These are phyloP conservation scores for Punctularia strigosozonata DNA, from an alignment of 768 basidiomycete genomes.

Conservation along the genomic window DNA sequence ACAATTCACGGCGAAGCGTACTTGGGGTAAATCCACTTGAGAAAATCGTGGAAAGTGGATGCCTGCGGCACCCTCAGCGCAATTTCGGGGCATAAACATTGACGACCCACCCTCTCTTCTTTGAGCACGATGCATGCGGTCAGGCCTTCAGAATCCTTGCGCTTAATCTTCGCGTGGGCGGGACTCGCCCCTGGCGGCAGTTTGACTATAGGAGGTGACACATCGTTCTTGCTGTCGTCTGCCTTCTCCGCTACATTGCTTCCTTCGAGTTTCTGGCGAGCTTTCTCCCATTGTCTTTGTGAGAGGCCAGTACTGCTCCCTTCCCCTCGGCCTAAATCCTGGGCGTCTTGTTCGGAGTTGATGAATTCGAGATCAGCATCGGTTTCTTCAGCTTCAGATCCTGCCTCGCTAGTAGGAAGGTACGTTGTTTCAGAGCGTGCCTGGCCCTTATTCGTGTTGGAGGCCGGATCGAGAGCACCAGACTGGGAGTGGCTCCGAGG, in stretches of 20 bases:
- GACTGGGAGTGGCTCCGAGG: too few species aligned
- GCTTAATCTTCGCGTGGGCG: conserved; percentile 7
- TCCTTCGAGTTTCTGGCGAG: conserved; percentile 2
- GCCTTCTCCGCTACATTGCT: conserved; percentile 13
- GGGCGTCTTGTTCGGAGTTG: conserved; percentile 29
- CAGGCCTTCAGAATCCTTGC: conserved; percentile 8
- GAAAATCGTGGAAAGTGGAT: conserved; percentile 82
- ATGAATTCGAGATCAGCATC: too few species aligned
- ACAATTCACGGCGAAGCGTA: conserved; percentile 23
- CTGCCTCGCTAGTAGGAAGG: too few species aligned
- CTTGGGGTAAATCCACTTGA: conserved; percentile 92
- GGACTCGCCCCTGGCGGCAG: conserved; percentile 5
- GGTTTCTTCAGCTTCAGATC: too few species aligned
- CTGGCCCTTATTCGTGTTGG: too few species aligned
- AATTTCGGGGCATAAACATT: conserved; percentile 1
- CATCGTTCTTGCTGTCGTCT: conserved; percentile 37
- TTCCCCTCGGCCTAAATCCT: conserved; percentile 11
- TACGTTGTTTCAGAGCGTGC: too few species aligned
- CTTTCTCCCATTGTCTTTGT: conserved; percentile 8
- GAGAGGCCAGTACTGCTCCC: conserved; percentile 15
- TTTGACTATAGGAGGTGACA: conserved; percentile 47
- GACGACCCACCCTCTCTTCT: conserved; percentile 61
- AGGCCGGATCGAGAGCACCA: too few species aligned
- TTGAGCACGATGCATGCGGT: conserved; percentile 84
- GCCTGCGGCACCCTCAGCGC: conserved; percentile 30